Evolutionary conservation across 2,329 filamentous ascomycete genomes (phyloP), one percentile per base, ranked within the genome.

Genomic region (Ceratocystis colombiana): DNA sequence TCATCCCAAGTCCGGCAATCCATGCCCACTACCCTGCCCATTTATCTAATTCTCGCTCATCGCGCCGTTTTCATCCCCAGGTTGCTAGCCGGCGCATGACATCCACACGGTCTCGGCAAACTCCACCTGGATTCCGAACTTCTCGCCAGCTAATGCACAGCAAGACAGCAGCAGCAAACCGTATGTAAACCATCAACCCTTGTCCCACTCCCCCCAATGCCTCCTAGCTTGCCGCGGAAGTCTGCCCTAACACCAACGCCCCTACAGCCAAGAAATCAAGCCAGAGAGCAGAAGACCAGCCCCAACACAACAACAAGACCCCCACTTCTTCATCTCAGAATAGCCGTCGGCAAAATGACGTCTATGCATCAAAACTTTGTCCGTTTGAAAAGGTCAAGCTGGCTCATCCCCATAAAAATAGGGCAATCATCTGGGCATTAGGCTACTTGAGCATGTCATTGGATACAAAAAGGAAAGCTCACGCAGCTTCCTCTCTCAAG

Each of bases 351-450:
- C 50, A 30, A 30, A 15, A 55, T 15, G 50, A 30, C 50, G 17
- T 15, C 10, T 17, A 20, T 10, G 15, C 17, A 55, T 17, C 25
- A 55, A 55, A 55, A 30, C 50, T 30, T 55, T 8, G 22, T 55
- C 22, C 50, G 22, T 55, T 55, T 55, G 50, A 55, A 30, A 10
- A 55, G 12, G 25, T 55, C 10, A 55, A 55, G 50, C 50, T 55
- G 22, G 50, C 50, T 28, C 25, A 55, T 30, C 50, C 20, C 50
- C 50, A 55, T 8, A 55, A 55, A 55, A 55, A 6, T 17, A 55
- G 5, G 15, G 25, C 50, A 30, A 28, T 55, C 25, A 25, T 55
- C 22, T 55, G 50, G 50, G 25, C 15, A 12, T 28, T 55, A 3
- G 50, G 25, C 25, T 28, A 28, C 50, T 55, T 55, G 12, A 55